Evolutionary conservation across 108 stramenopile species (phyloP).

Genomic region (Pseudonitzschia multiseries): DNA sequence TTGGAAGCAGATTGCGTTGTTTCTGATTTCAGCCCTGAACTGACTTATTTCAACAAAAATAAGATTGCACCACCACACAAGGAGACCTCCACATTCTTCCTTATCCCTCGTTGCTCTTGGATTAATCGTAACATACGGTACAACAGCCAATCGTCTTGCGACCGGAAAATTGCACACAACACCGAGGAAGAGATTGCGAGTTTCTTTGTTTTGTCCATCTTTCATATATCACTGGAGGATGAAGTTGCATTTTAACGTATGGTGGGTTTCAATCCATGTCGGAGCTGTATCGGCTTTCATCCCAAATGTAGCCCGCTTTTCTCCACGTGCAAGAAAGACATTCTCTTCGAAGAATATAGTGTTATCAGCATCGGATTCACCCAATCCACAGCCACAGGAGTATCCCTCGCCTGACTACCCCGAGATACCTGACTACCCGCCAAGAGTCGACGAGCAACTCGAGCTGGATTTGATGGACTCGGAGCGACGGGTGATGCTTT

Average conservation of each 20-base stretch:
- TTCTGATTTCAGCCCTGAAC: too few relatives aligned
- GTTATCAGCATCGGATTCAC: neutral
- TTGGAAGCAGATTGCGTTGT: too few relatives aligned
- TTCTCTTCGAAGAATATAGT: too few relatives aligned
- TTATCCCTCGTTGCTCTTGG: too few relatives aligned
- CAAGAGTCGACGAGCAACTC: slow-evolving; percentile 26
- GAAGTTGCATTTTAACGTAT: slow-evolving; percentile 1
- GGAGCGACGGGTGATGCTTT: slow-evolving; percentile 26
- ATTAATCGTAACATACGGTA: too few relatives aligned
- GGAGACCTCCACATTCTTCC: too few relatives aligned
- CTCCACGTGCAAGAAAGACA: neutral
- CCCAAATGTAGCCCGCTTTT: neutral
- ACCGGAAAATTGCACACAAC: neutral
- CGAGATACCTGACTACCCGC: slow-evolving; percentile 12
- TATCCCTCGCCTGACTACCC: neutral
- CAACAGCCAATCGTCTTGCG: too few relatives aligned
- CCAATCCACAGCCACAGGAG: neutral
- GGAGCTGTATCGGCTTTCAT: neutral
- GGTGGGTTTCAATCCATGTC: slow-evolving; percentile 4
- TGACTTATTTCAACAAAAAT: too few relatives aligned
- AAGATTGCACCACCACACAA: too few relatives aligned
- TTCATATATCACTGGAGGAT: neutral
- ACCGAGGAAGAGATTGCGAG: neutral
- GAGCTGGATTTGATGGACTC: slow-evolving; percentile 30
- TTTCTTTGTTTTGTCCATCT: neutral